phyloP scores from a whole-genome alignment of 306 rosid species.

The Castanopsis chinensis region DNA sequence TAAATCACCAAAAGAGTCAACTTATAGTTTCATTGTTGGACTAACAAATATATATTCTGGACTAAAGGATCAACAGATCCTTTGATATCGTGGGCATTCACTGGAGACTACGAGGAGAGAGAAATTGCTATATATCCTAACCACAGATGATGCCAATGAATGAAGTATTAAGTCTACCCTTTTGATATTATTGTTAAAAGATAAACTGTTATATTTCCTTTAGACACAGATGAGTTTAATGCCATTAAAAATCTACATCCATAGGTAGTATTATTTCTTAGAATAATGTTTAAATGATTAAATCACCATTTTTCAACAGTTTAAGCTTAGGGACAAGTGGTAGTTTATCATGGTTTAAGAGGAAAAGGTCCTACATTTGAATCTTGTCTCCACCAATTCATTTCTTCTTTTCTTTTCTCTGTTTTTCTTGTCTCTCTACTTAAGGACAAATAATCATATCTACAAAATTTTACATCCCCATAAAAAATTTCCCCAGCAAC shows the following conservation, averaged over 20 bases:
- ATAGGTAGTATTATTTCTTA: neutral
- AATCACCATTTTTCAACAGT: no score
- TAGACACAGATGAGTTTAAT: no score
- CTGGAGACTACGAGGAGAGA: neutral
- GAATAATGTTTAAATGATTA: no score
- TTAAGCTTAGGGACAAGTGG: no score
- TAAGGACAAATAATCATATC: neutral
- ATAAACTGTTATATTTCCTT: no score
- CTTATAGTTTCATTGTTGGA: neutral
- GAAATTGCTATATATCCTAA: neutral
- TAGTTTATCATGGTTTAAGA: neutral
- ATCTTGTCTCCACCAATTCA: no score
- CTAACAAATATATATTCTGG: neutral
- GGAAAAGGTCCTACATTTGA: no score
- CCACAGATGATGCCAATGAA: neutral
- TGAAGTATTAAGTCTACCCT: neutral
- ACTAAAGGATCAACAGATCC: neutral
- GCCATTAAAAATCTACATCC: neutral
- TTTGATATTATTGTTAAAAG: no score
- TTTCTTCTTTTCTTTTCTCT: neutral
- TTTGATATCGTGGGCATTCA: neutral
- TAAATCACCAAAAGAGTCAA: slow-evolving; percentile 14
- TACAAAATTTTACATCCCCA: neutral
- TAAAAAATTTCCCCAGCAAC: neutral
- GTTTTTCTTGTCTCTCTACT: neutral